Base-by-base conservation (phyloP, 73 alveolate species). In the Vitrella brassicaformis region DNA sequence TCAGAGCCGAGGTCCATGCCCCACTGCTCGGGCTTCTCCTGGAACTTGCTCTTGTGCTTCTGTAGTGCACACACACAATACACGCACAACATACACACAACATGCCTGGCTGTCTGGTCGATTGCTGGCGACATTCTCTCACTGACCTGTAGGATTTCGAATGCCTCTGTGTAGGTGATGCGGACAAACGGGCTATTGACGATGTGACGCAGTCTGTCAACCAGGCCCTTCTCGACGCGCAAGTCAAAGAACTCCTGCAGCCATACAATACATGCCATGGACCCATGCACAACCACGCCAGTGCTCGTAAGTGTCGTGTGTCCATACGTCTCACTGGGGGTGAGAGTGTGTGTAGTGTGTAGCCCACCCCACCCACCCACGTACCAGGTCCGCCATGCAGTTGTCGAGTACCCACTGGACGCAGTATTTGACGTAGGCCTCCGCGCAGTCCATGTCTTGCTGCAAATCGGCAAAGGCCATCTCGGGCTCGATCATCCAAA, bases 401-500 rank as follows among this genome's bases (percentile, higher is more conserved):
- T 95, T 94, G 84, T 83, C 89, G 22, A 95, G 80, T 28, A 88
- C 94, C 81, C 90, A 94, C 71, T 90, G 78, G 27, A 95, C 87
- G 73, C 97, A 89, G 90, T 79, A 94, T 83, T 92, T 94, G n/a
- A 95, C 86, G 88, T 95, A 95, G 66, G 85, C 96, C 85, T 95
- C 98, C 30, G 98, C 99, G 67, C 95, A 91, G 68, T 88, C 96
- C 95, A 95, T 95, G 82, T 89, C 85, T 74, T 92, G 96, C 56
- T 39, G 56, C 56, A 39, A 14, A 14, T 39, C 56, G 31, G 69
- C 72, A 68, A 39, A 76, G 39, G 87, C 91, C 80, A 91, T 73
- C 91, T 96, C 99, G 30, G 99, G 99, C 79, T 96, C 99, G 74
- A 96, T 95, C 99, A 96, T 96, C 99, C 99, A 96, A 89, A 96